These are phyloP conservation scores for Solanum hybrid DNA, from an alignment of 305 asterid species.

Conservation along the genomic window DNA sequence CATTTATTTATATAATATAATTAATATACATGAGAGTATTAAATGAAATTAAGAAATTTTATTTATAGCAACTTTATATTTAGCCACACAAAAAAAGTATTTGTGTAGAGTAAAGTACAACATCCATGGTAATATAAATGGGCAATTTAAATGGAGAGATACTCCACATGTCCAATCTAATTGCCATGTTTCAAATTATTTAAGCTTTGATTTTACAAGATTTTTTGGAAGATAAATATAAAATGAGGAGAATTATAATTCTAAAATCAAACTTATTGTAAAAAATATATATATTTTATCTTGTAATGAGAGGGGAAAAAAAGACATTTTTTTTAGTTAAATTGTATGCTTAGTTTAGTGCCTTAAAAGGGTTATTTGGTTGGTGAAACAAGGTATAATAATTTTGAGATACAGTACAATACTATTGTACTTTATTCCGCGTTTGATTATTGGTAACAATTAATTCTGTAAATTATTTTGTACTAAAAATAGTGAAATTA, in stretches of 20 bases:
- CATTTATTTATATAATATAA: neutral
- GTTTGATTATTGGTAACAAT: neutral
- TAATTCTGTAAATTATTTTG: neutral
- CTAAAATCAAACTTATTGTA: neutral
- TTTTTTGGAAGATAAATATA: neutral
- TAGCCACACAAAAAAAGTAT: neutral
- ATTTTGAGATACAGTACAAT: neutral
- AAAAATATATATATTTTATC: neutral
- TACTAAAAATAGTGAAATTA: neutral
- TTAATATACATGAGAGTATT: neutral
- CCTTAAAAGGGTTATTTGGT: neutral
- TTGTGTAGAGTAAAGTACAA: neutral
- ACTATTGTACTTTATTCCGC: neutral
- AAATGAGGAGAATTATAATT: neutral
- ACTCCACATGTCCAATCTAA: neutral
- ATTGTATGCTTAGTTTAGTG: neutral
- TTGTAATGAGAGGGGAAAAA: neutral
- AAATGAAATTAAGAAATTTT: neutral
- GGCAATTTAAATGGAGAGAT: neutral
- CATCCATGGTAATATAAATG: neutral
- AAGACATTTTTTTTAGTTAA: neutral
- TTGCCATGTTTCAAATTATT: neutral
- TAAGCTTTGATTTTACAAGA: accelerated
- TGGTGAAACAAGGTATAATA: neutral
- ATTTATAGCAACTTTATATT: neutral